Conservation (phyloP, 2,329 filamentous ascomycete species). For the Fusarium domesticum region DNA sequence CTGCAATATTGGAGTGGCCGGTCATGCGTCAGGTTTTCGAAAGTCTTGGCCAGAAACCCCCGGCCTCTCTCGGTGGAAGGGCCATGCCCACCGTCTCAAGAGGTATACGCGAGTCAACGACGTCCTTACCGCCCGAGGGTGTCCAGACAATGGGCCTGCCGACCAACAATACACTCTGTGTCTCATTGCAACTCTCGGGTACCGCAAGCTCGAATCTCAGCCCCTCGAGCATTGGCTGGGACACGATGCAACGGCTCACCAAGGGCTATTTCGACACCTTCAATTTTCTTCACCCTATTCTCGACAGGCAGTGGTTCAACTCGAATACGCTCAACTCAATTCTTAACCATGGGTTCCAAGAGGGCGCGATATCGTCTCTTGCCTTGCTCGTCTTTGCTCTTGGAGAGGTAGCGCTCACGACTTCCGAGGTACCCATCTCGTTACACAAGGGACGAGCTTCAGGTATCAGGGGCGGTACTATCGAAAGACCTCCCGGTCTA, state of each 20-base stretch:
- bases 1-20: constrained; percentile 27
- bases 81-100: constrained; percentile 16
- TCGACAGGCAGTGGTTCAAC: constrained; percentile 55
- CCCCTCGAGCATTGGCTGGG: constrained; percentile 39
- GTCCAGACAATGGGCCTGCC: constrained; percentile 20
- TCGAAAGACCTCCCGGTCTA: constrained; percentile 52
- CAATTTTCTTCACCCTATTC: constrained; percentile 56
- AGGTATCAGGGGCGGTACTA: constrained; percentile 51
- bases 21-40: constrained; percentile 27
- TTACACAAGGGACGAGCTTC: constrained; percentile 45
- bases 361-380: constrained; percentile 49
- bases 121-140: constrained; percentile 22
- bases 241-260: constrained; percentile 48
- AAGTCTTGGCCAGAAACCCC: constrained; percentile 23
- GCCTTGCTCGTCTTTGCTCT: constrained; percentile 57
- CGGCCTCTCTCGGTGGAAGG: constrained; percentile 15
- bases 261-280: constrained; percentile 58
- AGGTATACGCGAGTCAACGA: constrained; percentile 23
- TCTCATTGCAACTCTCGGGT: constrained; percentile 21
- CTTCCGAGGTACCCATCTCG: constrained; percentile 45
- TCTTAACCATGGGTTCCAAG: constrained; percentile 43
- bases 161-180: constrained; percentile 17
- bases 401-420: constrained; percentile 56
- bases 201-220: constrained; percentile 15
- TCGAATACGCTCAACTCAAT: constrained; percentile 45